Evolutionary conservation across 1,284 basidiomycete species (phyloP), one percentile per base, ranked within the genome.

Genomic region (Naganishia cerealis): DNA sequence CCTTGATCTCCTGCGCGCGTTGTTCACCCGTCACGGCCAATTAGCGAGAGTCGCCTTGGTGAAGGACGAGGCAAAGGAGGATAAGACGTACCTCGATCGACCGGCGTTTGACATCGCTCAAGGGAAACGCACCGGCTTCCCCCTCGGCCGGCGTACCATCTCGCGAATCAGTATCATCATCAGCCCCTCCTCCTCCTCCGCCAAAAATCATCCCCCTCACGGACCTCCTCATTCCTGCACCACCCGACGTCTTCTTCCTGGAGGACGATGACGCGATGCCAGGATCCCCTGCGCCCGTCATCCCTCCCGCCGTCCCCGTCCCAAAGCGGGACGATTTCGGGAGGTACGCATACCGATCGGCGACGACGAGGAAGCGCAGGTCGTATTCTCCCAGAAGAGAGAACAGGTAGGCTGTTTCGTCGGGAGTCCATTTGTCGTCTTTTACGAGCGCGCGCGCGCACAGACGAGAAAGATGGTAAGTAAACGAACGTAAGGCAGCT

Each of bases 401-500:
- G 80, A 99, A 95, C 0, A 99, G 84, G 76, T 98, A 94, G 76
- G 93, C 90, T 0, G 96, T 98, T 82, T 99, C 94, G 74, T 94
- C 92, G 72, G 90, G 90, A 0, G 91, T 87, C 96, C 96, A 99
- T 68, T 90, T 88, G 18, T 83, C 83, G 77, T 98, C 94, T 88
- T 72, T 62, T 21, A n/a, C 13, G 1, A 12, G 18, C 1, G 52
- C 13, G 1, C 15, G 18, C 1, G 52, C 0, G 66, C 43, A 46
- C 16, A 16, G 16, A 16, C 36, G 43, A 54, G 42, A 24, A 40
- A 36, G 12, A 43, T 21, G 39, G 59, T 42, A 9, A 40, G 36
- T 39, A 50, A 16, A 18, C 43, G 38, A 26, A 55, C 42, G 18
- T 24, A 29, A 7, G 59, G 8, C 18, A 38, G 9, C 53, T 54